Evolutionary conservation across 2,329 filamentous ascomycete species (phyloP), one percentile per base, ranked within the genome.

Genomic region (Ceratocystiopsis sp.): DNA sequence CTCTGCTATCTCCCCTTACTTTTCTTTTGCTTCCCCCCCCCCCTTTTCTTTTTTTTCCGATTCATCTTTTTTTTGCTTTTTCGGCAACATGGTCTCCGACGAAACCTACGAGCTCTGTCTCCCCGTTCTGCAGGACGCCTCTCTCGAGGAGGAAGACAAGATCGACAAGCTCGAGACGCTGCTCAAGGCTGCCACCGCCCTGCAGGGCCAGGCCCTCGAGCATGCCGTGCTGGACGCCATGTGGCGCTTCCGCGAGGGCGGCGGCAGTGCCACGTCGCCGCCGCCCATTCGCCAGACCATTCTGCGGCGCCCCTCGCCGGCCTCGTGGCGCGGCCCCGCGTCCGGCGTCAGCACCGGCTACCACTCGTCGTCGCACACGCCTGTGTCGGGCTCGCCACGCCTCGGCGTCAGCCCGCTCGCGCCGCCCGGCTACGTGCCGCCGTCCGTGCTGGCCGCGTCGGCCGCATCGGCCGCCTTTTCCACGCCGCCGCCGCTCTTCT

Each of bases 71-170:
- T 29, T 29, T 10, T 29, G 15, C 13, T 8, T 13, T 13, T 34
- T 13, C 13, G 33, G 3, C 17, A 12, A 33, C 58, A 95, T 96
- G 89, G 79, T 94, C 49, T 84, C 87, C 54, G 89, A 96, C 68
- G 78, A 87, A 53, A 78, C 89, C 44, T 93, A 93, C 67, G 86
- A 95, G 54, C 74, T 91, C 55, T 94, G 86, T 61, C 75, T 93
- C 58, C 84, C 85, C 42, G 75, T 95, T 57, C 73, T 98, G 50
- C 79, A 91, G 65, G 80, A 95, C 62, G 65, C 76, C 46, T 69
- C 71, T 44, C 69, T 94, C 48, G 84, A 93, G 54, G 91, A 96
- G 50, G 91, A 98, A 62, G 89, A 95, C 57, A 93, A 91, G 68
- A 89, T 84, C 40, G 89, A 96, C 62, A 83, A 75, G 62, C 69